phyloP scores from a whole-genome alignment of 202 grass and related monocot species.

The Musa balbisiana region DNA sequence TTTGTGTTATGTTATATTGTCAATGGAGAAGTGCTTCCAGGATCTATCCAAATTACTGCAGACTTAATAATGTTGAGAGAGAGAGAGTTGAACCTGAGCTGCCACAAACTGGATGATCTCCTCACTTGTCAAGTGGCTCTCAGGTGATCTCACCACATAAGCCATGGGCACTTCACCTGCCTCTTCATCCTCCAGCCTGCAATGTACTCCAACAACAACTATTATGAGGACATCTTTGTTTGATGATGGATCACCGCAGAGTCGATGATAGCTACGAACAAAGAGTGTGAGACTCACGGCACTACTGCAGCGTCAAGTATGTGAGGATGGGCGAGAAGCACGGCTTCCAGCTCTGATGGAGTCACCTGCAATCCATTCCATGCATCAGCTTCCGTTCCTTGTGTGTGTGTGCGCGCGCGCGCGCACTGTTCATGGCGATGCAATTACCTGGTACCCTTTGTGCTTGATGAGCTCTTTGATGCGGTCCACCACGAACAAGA shows the following conservation, averaged over 20 bases:
- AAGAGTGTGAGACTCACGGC: constrained; percentile 20
- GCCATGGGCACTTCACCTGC: constrained; percentile 16
- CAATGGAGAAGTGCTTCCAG: background rate
- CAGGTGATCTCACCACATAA: background rate
- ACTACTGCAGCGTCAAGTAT: constrained; percentile 16
- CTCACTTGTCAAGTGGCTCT: background rate
- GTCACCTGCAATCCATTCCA: background rate
- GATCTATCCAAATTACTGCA: no score
- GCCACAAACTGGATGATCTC: constrained; percentile 18
- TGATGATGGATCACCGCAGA: background rate
- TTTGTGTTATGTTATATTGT: background rate
- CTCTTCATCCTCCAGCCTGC: constrained; percentile 15
- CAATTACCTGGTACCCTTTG: constrained; percentile 12
- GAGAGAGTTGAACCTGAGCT: background rate
- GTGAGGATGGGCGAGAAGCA: constrained; percentile 19
- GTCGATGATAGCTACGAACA: background rate
- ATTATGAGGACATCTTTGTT: no score
- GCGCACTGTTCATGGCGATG: no score
- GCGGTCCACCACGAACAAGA: constrained; percentile 11
- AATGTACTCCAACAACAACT: background rate
- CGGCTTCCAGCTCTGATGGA: constrained; percentile 24
- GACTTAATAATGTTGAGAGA: background rate
- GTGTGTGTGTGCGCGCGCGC: no score
- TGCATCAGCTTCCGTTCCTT: background rate
- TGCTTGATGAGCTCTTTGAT: constrained; percentile 19